Conservation (phyloP, 768 basidiomycete species). For the Holtermannia corniformis region DNA sequence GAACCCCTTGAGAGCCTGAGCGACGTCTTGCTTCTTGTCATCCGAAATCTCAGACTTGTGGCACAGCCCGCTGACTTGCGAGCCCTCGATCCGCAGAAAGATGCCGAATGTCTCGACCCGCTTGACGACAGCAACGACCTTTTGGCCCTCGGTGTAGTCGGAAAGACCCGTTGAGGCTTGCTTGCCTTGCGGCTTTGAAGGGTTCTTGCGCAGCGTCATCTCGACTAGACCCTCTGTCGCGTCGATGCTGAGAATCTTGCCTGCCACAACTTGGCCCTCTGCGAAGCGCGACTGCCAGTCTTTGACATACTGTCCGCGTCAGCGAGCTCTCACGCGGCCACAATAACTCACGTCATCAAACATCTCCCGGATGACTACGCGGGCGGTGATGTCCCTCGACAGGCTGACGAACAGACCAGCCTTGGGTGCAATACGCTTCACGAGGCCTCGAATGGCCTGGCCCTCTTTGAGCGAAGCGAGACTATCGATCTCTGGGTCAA, state of each 20-base stretch:
- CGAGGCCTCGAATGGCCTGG: conserved; percentile 70
- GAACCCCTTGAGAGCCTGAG: conserved; percentile 68
- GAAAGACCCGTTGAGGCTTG: conserved; percentile 32
- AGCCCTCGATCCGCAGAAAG: conserved; percentile 81
- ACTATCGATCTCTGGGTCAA: conserved; percentile 60
- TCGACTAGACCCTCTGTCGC: conserved; percentile 68
- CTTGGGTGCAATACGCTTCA: conserved; percentile 68
- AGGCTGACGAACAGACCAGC: conserved; percentile 83
- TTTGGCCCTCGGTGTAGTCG: conserved; percentile 68
- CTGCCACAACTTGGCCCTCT: conserved; percentile 73
- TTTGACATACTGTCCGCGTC: conserved; percentile 63
- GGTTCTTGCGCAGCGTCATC: conserved; percentile 61
- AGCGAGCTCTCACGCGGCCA: neutral
- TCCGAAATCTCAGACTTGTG: conserved; percentile 95
- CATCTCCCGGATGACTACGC: conserved; percentile 85
- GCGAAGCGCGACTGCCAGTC: conserved; percentile 84
- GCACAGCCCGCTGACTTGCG: conserved; percentile 78
- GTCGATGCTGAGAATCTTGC: conserved; percentile 70
- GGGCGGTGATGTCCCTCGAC: conserved; percentile 72
- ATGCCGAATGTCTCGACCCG: conserved; percentile 78
- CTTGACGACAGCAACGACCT: conserved; percentile 67
- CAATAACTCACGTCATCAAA: conserved; percentile 63
- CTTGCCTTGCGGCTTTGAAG: conserved; percentile 24
- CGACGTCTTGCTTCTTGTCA: conserved; percentile 68
- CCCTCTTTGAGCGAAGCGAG: conserved; percentile 61